phyloP scores from a whole-genome alignment of 2,329 filamentous ascomycete species.

The Raffaelea arxii region DNA sequence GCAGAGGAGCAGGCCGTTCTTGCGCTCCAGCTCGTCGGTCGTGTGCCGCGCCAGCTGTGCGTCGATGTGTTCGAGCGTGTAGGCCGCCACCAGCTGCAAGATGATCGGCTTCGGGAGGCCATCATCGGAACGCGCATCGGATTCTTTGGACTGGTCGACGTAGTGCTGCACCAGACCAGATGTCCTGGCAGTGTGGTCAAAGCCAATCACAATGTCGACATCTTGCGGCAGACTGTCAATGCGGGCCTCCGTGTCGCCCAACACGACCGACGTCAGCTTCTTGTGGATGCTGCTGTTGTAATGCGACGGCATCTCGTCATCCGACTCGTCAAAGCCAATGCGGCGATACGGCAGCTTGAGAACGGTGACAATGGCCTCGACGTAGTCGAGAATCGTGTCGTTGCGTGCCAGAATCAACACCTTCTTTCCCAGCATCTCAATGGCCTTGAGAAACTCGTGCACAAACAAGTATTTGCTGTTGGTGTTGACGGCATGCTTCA shows the following conservation, averaged over 20 bases:
- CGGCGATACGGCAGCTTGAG: conserved; percentile 23
- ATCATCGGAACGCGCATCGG: background rate
- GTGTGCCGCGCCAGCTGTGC: conserved; percentile 28
- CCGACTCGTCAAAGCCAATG: conserved; percentile 19
- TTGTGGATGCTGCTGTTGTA: conserved; percentile 6
- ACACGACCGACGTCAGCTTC: conserved; percentile 27
- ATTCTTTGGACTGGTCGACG: background rate
- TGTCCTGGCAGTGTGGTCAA: conserved; percentile 38
- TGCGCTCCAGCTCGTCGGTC: conserved; percentile 34
- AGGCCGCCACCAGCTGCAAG: conserved; percentile 37
- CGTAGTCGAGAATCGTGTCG: conserved; percentile 38
- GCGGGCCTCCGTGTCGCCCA: conserved; percentile 30
- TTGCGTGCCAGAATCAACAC: conserved; percentile 45
- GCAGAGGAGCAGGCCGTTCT: conserved; percentile 27
- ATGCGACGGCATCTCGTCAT: background rate
- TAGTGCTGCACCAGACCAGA: conserved; percentile 23
- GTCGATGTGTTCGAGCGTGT: conserved; percentile 47
- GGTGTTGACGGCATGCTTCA: conserved; percentile 44
- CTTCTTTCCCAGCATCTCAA: conserved; percentile 33
- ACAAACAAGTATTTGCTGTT: conserved; percentile 54
- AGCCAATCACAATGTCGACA: conserved; percentile 43
- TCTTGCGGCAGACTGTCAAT: conserved; percentile 25
- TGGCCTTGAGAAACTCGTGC: conserved; percentile 39
- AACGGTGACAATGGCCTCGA: conserved; percentile 37
- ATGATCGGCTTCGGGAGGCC: conserved; percentile 27